A percentile compares a stretch with the other conserved stretches of the same genome.
Evolutionary conservation across 345 rosid species (phyloP).

Genomic region (Diplotaxis tenuifolia): DNA sequence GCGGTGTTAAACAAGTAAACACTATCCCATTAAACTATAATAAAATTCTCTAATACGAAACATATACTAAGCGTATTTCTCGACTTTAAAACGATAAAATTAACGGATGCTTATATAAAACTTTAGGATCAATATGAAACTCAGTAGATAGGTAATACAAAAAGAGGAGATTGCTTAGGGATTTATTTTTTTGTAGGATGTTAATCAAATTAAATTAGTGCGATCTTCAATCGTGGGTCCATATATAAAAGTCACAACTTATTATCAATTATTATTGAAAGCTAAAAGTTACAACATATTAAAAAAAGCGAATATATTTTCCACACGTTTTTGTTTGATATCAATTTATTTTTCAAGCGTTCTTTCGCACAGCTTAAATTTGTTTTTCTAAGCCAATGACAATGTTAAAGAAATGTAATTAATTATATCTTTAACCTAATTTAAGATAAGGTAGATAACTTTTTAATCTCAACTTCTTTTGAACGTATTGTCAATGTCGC

Average conservation of each 20-base stretch:
- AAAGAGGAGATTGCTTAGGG: slow-evolving; percentile 3
- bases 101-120: background rate
- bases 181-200: background rate
- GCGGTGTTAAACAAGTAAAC: background rate
- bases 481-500: background rate
- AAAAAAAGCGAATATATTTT: slow-evolving; percentile 14
- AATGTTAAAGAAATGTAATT: background rate
- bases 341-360: background rate
- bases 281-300: slow-evolving; percentile 13
- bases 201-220: slow-evolving; percentile 1
- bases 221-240: slow-evolving; percentile 22
- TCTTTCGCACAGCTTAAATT: slow-evolving; percentile 14
- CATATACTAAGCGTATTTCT: background rate
- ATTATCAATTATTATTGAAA: no score
- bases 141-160: background rate
- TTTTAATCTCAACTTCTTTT: background rate
- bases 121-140: background rate
- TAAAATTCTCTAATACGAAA: background rate
- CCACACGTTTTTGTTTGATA: slow-evolving; percentile 24
- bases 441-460: background rate
- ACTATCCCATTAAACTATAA: slow-evolving; percentile 3
- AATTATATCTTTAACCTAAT: background rate
- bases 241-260: slow-evolving; percentile 15
- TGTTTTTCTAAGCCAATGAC: background rate
- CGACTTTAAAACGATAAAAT: background rate